Conservation (phyloP, 306 rosid species). For the Mucuna pruriens region DNA sequence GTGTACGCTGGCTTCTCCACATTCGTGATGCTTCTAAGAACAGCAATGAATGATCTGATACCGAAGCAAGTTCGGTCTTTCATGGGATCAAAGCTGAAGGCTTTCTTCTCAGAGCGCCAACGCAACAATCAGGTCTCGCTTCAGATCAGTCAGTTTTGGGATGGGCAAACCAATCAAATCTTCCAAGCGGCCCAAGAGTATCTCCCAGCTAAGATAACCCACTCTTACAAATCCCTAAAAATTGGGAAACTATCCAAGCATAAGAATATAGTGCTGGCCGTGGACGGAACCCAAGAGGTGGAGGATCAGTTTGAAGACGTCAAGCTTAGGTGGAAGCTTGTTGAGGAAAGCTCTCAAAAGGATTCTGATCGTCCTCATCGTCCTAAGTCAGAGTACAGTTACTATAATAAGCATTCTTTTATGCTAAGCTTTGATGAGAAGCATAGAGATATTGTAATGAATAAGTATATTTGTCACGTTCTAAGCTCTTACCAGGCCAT, state of each 20-base stretch:
- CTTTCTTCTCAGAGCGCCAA: not conserved
- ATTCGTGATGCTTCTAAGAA: constrained; percentile 44
- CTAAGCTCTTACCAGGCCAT: not conserved
- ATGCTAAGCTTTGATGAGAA: constrained; percentile 35
- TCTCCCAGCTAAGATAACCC: constrained; percentile 23
- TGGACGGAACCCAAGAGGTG: constrained; percentile 38
- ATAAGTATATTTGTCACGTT: constrained; percentile 34
- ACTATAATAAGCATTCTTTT: not conserved
- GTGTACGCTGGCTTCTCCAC: constrained; percentile 47
- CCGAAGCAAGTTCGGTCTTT: constrained; percentile 21
- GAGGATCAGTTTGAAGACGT: constrained; percentile 39
- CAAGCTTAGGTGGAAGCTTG: constrained; percentile 39
- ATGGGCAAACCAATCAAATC: constrained; percentile 26
- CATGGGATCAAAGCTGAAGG: constrained; percentile 13
- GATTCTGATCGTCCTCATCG: not conserved
- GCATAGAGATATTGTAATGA: constrained; percentile 31
- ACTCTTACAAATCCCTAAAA: constrained; percentile 36
- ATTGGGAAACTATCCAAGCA: constrained; percentile 23
- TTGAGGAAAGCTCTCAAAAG: not conserved
- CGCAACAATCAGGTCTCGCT: constrained; percentile 14
- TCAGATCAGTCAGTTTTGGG: constrained; percentile 28
- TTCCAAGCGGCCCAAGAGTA: constrained; percentile 36
- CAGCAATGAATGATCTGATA: constrained; percentile 45
- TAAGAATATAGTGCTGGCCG: not conserved
- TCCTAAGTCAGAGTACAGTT: not conserved